Evolutionary conservation across 2,329 filamentous ascomycete genomes (phyloP), one percentile per base, ranked within the genome.

Genomic region (Ophiosphaerella korrae): DNA sequence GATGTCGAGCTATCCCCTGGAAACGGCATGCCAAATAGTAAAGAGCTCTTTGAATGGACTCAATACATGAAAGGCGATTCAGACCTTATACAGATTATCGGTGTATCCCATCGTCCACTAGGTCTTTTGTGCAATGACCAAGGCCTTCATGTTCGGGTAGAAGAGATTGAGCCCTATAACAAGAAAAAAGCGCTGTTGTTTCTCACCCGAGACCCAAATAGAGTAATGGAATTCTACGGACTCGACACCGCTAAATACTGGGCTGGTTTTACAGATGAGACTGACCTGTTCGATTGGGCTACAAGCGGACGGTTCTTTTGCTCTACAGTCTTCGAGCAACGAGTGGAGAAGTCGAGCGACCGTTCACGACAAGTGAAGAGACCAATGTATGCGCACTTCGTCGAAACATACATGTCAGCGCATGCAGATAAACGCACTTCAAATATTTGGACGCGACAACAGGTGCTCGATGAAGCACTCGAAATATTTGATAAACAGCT

Each of bases 61-160:
- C 71, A 84, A 3, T 91, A 92, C 73, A 84, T 84, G 58, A 79
- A 87, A 34, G 82, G 84, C 0, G 89, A 93, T 60, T 87, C 88
- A n/a, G 89, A 93, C 60, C 63, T 85, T 2, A 86, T 86, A 80
- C 88, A 84, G 52, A 79, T 86, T 7, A 67, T 93, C 0, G 87
- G 88, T 5, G 78, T 81, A 14, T 82, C 80, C 7, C 83, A 90
- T 54, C 81, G 86, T 0, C 81, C 80, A 0, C 81, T 84, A 32
- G 89, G 89, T 1, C 80, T 94, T 7, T 88, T 84, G 0, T 75
- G 84, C 21, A 87, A 85, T 57, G 83, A 89, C 43, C 70, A 67
- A 11, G 88, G 84, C 1, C 71, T 94, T 1, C 84, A 81, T 66
- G 61, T 93, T 0, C 82, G 88, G 0, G 80, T 92, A 13, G 78